Percentiles rank a stretch among this genome's conserved stretches.
phyloP scores from a whole-genome alignment of 2,329 filamentous ascomycete genomes.

The Pseudopithomyces chartarum region DNA sequence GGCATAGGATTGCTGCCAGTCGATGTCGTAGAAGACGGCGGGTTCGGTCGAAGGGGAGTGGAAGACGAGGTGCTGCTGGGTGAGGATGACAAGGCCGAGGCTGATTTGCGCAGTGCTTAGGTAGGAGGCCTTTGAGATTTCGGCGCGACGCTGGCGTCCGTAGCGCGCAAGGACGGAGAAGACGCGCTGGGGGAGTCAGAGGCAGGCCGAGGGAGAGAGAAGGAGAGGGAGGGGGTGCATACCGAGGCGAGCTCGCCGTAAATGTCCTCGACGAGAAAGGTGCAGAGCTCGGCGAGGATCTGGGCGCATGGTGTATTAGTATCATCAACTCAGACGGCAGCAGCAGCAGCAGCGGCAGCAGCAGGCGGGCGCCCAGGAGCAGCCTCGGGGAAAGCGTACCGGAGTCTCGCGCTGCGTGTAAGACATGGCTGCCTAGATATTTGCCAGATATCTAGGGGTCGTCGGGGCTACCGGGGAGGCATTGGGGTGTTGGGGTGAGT shows the following conservation, averaged over 20 bases:
- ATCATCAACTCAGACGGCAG: conserved; percentile 29
- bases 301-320: conserved; percentile 61
- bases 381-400: no score
- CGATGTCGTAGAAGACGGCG: conserved; percentile 80
- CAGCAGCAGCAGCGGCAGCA: no score
- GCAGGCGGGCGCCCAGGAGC: no score
- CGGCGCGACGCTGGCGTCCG: conserved; percentile 74
- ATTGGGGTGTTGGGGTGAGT: conserved; percentile 25
- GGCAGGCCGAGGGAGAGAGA: not conserved
- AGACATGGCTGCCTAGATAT: conserved; percentile 43
- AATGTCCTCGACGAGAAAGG: conserved; percentile 83
- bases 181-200: conserved; percentile 68
- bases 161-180: conserved; percentile 77
- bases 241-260: conserved; percentile 93
- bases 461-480: conserved; percentile 35
- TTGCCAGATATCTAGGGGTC: conserved; percentile 41
- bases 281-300: conserved; percentile 84
- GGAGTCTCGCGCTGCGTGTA: conserved; percentile 44
- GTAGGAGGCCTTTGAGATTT: conserved; percentile 73
- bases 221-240: conserved; percentile 35
- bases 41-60: conserved; percentile 69
- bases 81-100: conserved; percentile 79
- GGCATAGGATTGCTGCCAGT: conserved; percentile 78
- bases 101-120: conserved; percentile 77
- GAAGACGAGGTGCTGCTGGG: conserved; percentile 86